phyloP scores from a whole-genome alignment of 768 basidiomycete genomes.

The Suillus weaverae region DNA sequence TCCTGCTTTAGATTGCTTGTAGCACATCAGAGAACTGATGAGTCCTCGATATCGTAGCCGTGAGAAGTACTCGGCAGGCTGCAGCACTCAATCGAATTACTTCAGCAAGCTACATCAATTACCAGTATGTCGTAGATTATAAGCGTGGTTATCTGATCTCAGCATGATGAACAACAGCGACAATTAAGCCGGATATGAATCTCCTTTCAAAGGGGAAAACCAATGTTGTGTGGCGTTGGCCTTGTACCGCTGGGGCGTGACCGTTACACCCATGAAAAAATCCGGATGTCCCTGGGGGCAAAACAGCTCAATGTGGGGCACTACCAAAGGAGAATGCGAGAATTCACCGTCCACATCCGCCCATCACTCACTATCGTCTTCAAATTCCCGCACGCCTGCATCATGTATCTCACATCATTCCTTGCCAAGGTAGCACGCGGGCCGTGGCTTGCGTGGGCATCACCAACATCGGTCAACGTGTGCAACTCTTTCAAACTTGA shows the following conservation, averaged over 20 bases:
- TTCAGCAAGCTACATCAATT: neutral
- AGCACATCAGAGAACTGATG: too few relatives aligned
- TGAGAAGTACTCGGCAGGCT: too few relatives aligned
- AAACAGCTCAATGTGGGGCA: neutral
- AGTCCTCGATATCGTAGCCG: too few relatives aligned
- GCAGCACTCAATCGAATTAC: neutral
- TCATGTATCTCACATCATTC: constrained; percentile 42
- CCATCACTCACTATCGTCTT: constrained; percentile 48
- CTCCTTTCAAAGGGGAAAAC: neutral
- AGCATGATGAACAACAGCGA: neutral
- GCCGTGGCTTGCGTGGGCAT: constrained; percentile 43
- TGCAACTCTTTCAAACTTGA: constrained; percentile 38
- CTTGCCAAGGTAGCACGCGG: constrained; percentile 39
- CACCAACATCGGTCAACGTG: constrained; percentile 45
- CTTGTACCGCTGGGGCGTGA: neutral
- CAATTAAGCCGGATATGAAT: neutral
- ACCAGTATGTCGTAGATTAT: neutral
- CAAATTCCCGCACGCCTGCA: constrained; percentile 40
- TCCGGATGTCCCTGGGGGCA: neutral
- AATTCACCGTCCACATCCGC: constrained; percentile 56
- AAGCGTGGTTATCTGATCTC: neutral
- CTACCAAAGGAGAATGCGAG: constrained; percentile 4
- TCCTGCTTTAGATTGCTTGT: too few relatives aligned
- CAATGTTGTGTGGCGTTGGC: constrained; percentile 1
- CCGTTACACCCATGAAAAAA: neutral